Evolutionary conservation across 768 basidiomycete genomes (phyloP).

Genomic region (Aureoboletus auriporus): DNA sequence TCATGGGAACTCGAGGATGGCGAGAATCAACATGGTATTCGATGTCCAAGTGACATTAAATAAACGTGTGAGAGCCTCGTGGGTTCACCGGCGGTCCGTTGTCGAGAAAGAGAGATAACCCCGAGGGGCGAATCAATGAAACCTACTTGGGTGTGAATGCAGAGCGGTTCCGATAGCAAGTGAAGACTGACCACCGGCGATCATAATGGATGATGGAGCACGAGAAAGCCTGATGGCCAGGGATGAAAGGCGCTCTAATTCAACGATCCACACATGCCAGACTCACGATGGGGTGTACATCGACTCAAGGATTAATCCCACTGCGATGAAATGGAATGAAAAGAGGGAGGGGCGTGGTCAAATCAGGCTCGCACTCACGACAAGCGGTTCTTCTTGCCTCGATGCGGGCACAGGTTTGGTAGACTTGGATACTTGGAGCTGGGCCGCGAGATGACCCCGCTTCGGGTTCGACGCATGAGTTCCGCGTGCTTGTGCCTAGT

Average conservation of each 20-base stretch:
- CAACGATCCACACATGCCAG: slow-evolving; percentile 17
- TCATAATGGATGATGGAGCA: slow-evolving; percentile 24
- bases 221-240: slow-evolving; percentile 34
- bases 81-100: slow-evolving; percentile 21
- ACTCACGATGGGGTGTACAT: slow-evolving; percentile 22
- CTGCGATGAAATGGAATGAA: slow-evolving; percentile 31
- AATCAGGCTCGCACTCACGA: slow-evolving; percentile 37
- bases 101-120: slow-evolving; percentile 25
- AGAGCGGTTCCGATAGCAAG: slow-evolving; percentile 31
- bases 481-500: slow-evolving; percentile 41
- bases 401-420: slow-evolving; percentile 35
- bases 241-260: slow-evolving; percentile 18
- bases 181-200: slow-evolving; percentile 27
- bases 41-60: slow-evolving; percentile 25
- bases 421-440: slow-evolving; percentile 38
- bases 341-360: slow-evolving; percentile 17
- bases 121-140: slow-evolving; percentile 30
- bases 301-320: slow-evolving; percentile 36
- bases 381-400: slow-evolving; percentile 37
- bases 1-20: slow-evolving; percentile 21
- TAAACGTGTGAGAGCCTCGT: slow-evolving; percentile 32
- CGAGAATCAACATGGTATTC: slow-evolving; percentile 14
- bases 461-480: slow-evolving; percentile 43
- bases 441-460: slow-evolving; percentile 40
- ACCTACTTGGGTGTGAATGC: slow-evolving; percentile 18